phyloP scores from a whole-genome alignment of 345 rosid species.

The Carallia pectinifolia region DNA sequence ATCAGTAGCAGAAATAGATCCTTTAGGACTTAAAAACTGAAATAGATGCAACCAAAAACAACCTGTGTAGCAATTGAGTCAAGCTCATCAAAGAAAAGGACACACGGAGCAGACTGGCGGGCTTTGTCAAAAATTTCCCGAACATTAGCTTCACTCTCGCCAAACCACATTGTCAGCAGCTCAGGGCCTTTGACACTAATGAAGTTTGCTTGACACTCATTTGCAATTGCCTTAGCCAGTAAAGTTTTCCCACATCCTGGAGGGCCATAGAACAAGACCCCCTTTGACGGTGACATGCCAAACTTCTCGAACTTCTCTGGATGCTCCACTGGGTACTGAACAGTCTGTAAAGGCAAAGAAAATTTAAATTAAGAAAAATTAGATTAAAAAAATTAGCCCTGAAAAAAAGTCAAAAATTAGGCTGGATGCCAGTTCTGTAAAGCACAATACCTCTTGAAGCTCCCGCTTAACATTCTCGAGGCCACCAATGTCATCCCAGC shows the following conservation, averaged over 20 bases:
- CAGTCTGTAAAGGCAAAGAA: conserved; percentile 40
- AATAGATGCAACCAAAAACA: not conserved
- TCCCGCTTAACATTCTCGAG: conserved; percentile 70
- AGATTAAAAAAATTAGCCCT: not conserved
- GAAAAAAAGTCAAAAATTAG: not conserved
- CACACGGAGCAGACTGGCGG: conserved; percentile 67
- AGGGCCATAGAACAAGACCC: conserved; percentile 72
- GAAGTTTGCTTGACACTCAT: conserved; percentile 72
- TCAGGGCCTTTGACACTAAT: conserved; percentile 72
- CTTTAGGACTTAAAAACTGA: no score
- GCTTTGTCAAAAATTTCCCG: conserved; percentile 75
- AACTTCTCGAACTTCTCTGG: conserved; percentile 77
- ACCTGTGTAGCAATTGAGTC: conserved; percentile 82
- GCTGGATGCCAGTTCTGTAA: not conserved
- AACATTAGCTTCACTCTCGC: conserved; percentile 78
- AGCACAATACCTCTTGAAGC: conserved; percentile 57
- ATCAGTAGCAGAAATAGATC: no score
- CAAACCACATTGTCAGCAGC: conserved; percentile 78
- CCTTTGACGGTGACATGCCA: conserved; percentile 77
- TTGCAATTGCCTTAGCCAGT: conserved; percentile 67
- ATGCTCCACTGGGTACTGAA: conserved; percentile 82
- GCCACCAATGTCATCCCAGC: conserved; percentile 76
- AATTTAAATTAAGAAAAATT: not conserved
- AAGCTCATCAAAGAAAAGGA: conserved; percentile 77
- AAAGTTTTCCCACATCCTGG: conserved; percentile 74